phyloP scores from a whole-genome alignment of 352 stramenopile genomes.

The Phytophthora pinifolia region DNA sequence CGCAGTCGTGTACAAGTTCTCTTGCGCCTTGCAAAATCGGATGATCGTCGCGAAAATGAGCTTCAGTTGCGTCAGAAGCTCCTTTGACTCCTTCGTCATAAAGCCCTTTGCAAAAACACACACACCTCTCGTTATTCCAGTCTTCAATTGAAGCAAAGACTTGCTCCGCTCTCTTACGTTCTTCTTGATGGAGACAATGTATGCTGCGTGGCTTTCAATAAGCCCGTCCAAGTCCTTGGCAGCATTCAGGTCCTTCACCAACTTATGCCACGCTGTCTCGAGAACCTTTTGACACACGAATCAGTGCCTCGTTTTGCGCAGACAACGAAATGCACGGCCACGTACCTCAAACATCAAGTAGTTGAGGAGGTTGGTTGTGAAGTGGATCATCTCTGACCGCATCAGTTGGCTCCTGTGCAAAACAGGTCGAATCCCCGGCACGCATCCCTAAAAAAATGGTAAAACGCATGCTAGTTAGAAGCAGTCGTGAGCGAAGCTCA shows the following conservation, averaged over 20 bases:
- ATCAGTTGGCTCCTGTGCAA: conserved; percentile 95
- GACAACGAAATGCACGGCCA: background rate
- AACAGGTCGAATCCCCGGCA: conserved; percentile 60
- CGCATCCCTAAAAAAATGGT: conserved; percentile 37
- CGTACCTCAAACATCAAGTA: conserved; percentile 98
- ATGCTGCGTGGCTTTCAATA: conserved; percentile 95
- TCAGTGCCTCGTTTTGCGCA: background rate
- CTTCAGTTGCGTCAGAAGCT: conserved; percentile 77
- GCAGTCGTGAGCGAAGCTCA: background rate
- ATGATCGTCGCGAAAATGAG: conserved; percentile 83
- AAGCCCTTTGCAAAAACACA: conserved; percentile 55
- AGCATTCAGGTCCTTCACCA: conserved; percentile 89
- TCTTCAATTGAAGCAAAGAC: background rate
- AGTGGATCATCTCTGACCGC: conserved; percentile 98
- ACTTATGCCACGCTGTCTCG: conserved; percentile 93
- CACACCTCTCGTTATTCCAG: conserved; percentile 10
- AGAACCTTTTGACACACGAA: conserved; percentile 59
- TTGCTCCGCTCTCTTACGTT: conserved; percentile 50
- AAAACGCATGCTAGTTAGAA: conserved; percentile 5
- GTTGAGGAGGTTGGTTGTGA: conserved; percentile 97
- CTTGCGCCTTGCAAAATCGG: conserved; percentile 79
- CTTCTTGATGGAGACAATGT: conserved; percentile 91
- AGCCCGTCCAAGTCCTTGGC: conserved; percentile 95
- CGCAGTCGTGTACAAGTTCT: conserved; percentile 78
- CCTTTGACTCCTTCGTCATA: conserved; percentile 75